These are phyloP conservation scores for Calonectria henricotiae DNA, from an alignment of 2,329 filamentous ascomycete genomes.

Conservation along the genomic window DNA sequence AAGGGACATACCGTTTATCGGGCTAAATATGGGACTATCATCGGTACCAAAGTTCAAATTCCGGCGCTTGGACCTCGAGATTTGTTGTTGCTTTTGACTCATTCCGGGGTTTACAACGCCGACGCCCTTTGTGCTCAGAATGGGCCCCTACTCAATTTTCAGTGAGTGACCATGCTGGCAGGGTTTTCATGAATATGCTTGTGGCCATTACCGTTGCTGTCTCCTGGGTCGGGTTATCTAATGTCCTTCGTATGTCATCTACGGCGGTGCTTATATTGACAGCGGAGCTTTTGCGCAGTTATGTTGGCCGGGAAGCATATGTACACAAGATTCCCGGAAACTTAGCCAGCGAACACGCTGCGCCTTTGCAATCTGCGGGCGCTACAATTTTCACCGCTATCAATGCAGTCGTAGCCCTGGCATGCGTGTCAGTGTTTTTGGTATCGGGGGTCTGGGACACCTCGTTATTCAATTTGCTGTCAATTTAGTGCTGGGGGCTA, in stretches of 20 bases:
- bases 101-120: slow-evolving; percentile 36
- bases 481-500: slow-evolving; percentile 76
- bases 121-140: slow-evolving; percentile 13
- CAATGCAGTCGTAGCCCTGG: slow-evolving; percentile 15
- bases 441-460: slow-evolving; percentile 34
- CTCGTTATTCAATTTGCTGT: slow-evolving; percentile 59
- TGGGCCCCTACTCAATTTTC: slow-evolving; percentile 56
- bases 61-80: slow-evolving; percentile 36
- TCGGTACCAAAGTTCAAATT: slow-evolving; percentile 4
- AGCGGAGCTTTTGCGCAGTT: slow-evolving; percentile 35
- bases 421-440: slow-evolving; percentile 27
- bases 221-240: slow-evolving; percentile 43
- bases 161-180: slow-evolving; percentile 64
- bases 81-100: slow-evolving; percentile 39
- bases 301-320: slow-evolving; percentile 33
- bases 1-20: slow-evolving; percentile 35
- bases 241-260: slow-evolving; percentile 37
- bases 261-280: slow-evolving; percentile 34
- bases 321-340: slow-evolving; percentile 33
- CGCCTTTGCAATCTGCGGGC: slow-evolving; percentile 36
- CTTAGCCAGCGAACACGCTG: slow-evolving; percentile 32
- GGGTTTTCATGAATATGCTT: slow-evolving; percentile 66
- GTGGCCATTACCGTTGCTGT: slow-evolving; percentile 67
- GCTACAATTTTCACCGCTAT: slow-evolving; percentile 34
- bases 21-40: slow-evolving; percentile 11